Percentiles rank a stretch among this genome's conserved stretches.
phyloP scores from a whole-genome alignment of 2,329 filamentous ascomycete genomes.

The Cercospora nicotianae region DNA sequence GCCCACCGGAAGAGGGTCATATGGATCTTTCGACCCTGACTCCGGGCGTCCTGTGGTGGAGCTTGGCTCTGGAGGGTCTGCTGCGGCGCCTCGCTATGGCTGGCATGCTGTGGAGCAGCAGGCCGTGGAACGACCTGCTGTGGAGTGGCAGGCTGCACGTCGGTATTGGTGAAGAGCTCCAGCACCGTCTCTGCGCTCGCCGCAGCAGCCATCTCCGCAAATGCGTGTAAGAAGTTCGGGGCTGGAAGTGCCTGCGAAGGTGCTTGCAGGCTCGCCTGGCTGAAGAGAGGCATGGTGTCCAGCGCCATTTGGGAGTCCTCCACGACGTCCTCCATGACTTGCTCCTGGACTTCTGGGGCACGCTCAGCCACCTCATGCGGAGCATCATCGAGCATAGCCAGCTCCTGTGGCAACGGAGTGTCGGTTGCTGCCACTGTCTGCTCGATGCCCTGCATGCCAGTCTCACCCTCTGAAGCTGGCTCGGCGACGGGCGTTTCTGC shows the following conservation, averaged over 20 bases:
- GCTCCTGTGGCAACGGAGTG: background rate
- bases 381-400: background rate
- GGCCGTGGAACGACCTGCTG: background rate
- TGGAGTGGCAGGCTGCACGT: background rate
- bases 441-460: background rate
- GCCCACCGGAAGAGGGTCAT: background rate
- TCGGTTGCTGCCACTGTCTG: background rate
- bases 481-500: background rate
- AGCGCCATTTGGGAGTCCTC: background rate
- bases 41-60: too few relatives aligned
- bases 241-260: background rate
- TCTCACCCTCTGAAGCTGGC: background rate
- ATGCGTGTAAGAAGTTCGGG: fast-evolving
- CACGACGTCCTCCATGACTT: background rate
- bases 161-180: background rate
- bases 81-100: background rate
- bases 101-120: background rate
- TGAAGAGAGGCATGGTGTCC: background rate
- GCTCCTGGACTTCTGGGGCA: background rate
- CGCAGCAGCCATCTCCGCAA: background rate
- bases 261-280: background rate
- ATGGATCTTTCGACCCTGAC: background rate
- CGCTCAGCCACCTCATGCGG: background rate
- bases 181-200: too few relatives aligned
- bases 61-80: background rate